Evolutionary conservation across 2,329 filamentous ascomycete species (phyloP).

Genomic region (Blumeriella jaapii): DNA sequence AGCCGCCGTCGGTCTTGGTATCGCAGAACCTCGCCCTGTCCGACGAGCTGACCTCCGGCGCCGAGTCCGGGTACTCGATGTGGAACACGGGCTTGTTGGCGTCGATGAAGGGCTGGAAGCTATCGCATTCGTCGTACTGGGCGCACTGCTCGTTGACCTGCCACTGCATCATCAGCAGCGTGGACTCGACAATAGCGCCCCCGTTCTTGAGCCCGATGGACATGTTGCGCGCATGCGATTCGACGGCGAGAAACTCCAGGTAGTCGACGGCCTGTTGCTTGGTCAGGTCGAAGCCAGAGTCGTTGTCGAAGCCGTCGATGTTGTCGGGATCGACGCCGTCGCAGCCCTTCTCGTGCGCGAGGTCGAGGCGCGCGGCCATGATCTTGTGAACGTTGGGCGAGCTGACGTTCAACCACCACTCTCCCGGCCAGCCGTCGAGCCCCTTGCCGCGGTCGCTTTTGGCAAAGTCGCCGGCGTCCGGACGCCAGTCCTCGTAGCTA

Average conservation of each 20-base stretch:
- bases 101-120: constrained; percentile 45
- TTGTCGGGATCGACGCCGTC: constrained; percentile 63
- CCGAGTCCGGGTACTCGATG: constrained; percentile 52
- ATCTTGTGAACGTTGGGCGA: constrained; percentile 49
- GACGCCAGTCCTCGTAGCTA: constrained; percentile 52
- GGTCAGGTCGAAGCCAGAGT: constrained; percentile 52
- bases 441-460: constrained; percentile 43
- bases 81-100: constrained; percentile 59
- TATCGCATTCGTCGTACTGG: constrained; percentile 46
- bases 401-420: constrained; percentile 54
- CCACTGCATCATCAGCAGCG: constrained; percentile 46
- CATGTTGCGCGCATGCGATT: constrained; percentile 43
- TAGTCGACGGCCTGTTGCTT: constrained; percentile 44
- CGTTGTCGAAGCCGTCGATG: constrained; percentile 54
- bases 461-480: constrained; percentile 42
- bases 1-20: constrained; percentile 5
- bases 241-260: constrained; percentile 47
- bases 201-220: constrained; percentile 61
- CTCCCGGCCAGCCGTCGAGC: constrained; percentile 53
- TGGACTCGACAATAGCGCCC: constrained; percentile 41
- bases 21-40: constrained; percentile 7
- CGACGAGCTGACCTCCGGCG: background rate
- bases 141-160: constrained; percentile 61
- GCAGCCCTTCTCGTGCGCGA: constrained; percentile 51
- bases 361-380: constrained; percentile 48